phyloP scores from a whole-genome alignment of 192 early-diverging fungal genomes.

The Coemansia sp. region DNA sequence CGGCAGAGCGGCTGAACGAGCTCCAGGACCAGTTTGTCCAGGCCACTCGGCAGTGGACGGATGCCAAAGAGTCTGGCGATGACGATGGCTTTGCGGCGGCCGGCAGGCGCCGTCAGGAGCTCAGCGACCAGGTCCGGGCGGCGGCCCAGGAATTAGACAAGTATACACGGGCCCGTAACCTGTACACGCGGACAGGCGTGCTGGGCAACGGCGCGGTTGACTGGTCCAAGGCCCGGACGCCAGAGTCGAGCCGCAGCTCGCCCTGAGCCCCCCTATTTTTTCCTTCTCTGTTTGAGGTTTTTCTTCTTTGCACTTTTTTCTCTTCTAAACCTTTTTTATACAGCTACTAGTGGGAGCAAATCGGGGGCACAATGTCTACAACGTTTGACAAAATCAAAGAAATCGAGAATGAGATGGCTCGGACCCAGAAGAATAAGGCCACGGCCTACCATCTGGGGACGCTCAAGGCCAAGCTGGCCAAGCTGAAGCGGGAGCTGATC shows the following conservation, averaged over 20 bases:
- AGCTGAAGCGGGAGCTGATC: constrained; percentile 89
- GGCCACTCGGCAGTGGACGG: constrained; percentile 49
- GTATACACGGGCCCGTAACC: constrained; percentile 48
- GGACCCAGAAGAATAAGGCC: constrained; percentile 94
- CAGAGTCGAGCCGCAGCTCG: too few species aligned
- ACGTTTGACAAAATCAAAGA: constrained; percentile 57
- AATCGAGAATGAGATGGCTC: constrained; percentile 80
- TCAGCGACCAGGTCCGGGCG: constrained; percentile 21
- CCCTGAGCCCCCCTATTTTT: too few species aligned
- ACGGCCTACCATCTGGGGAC: constrained; percentile 90
- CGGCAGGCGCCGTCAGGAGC: constrained; percentile 13
- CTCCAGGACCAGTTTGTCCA: constrained; percentile 44
- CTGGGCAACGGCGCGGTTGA: constrained; percentile 28
- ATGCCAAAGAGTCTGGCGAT: constrained; percentile 27
- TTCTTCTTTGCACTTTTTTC: too few species aligned
- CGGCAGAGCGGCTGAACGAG: constrained; percentile 30
- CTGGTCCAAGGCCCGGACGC: constrained; percentile 32
- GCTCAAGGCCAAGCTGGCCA: constrained; percentile 96
- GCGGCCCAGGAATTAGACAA: constrained; percentile 51
- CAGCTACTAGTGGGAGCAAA: too few species aligned
- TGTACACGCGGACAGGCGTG: constrained; percentile 45
- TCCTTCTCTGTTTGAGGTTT: too few species aligned
- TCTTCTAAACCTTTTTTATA: too few species aligned
- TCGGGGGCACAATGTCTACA: constrained; percentile 56
- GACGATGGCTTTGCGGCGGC: constrained; percentile 29